Conservation (phyloP, 2,329 filamentous ascomycete genomes). For the Thermoascus crustaceus region DNA sequence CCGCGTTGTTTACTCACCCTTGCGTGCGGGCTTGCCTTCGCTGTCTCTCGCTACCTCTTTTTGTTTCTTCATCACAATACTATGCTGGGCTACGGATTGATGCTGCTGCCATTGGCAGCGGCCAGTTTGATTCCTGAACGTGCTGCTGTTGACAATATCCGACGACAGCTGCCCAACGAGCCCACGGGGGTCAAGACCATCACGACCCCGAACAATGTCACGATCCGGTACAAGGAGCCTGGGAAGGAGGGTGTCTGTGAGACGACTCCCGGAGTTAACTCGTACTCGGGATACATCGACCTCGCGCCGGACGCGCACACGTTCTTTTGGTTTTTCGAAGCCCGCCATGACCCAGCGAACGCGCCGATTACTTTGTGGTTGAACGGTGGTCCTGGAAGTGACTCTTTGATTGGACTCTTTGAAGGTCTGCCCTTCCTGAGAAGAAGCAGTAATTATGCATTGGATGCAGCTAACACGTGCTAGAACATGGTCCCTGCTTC, state of each 20-base stretch:
- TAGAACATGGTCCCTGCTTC: constrained; percentile 36
- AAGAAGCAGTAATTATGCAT: neutral
- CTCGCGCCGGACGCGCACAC: constrained; percentile 45
- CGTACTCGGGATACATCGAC: constrained; percentile 49
- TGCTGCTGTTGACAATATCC: constrained; percentile 12
- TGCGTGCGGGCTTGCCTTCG: neutral
- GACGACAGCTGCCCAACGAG: constrained; percentile 28
- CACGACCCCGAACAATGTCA: constrained; percentile 36
- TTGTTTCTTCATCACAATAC: constrained; percentile 1
- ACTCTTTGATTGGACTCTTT: constrained; percentile 35
- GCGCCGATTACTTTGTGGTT: constrained; percentile 37
- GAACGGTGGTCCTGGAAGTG: constrained; percentile 36
- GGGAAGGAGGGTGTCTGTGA: constrained; percentile 45
- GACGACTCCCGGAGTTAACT: constrained; percentile 48
- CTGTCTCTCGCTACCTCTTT: neutral
- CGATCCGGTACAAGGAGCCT: constrained; percentile 52
- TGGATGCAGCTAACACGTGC: neutral
- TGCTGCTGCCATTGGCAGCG: constrained; percentile 1
- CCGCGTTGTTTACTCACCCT: neutral
- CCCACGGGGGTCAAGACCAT: constrained; percentile 32
- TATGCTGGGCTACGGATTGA: neutral
- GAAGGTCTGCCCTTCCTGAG: constrained; percentile 19
- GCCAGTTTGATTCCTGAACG: constrained; percentile 8
- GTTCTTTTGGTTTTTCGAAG: constrained; percentile 50
- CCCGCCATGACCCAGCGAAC: constrained; percentile 42